Base-by-base conservation (phyloP, 352 stramenopile genomes). In the Lagenidium sp. region DNA sequence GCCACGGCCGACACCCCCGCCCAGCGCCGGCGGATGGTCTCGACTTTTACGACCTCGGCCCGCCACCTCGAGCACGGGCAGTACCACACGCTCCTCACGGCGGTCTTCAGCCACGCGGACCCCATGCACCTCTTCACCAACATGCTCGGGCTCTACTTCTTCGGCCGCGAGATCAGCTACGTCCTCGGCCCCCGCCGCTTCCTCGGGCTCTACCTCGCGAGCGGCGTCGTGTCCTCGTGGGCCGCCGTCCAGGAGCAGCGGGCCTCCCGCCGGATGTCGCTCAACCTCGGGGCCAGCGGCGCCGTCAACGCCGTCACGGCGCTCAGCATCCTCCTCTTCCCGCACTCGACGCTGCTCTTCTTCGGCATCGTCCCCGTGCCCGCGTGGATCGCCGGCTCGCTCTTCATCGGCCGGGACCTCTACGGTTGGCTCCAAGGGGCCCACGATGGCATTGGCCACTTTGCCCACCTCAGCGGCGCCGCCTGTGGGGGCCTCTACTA, bases 101-200 rank as follows among this genome's bases (percentile, higher is more conserved):
- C 63, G 1, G 69, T 79, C 30, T 92, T 92, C 52, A 89, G 74
- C 41, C 74, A 90, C 46, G 61, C 62, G 4, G 57, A 75, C 2
- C 12, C 68, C 10, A 56, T 58, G 15, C 77, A 90, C 47, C 42
- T 92, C 26, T 49, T 70, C 4, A 57, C 69, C 48, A 92, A 89
- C 44, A 87, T 85, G 65, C 35, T 89, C 21, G 80, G 74, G 4
- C 55, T 89, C 6, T 87, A 67, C 48, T 89, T 89, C 57, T 89
- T 89, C 35, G 76, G 80, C 0, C 57, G 64, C 2, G 63, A 86
- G 44, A 71, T 88, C 48, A 78, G 69, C 53, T 63, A 83, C 42
- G 55, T 88, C 28, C 52, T 89, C 35, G 76, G 76, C 1, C 63
- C 60, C 18, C 68, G 67, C 44, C 73, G 58, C 22, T 92, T 92